Conservation (phyloP, 345 rosid species). For the Microcos paniculata region DNA sequence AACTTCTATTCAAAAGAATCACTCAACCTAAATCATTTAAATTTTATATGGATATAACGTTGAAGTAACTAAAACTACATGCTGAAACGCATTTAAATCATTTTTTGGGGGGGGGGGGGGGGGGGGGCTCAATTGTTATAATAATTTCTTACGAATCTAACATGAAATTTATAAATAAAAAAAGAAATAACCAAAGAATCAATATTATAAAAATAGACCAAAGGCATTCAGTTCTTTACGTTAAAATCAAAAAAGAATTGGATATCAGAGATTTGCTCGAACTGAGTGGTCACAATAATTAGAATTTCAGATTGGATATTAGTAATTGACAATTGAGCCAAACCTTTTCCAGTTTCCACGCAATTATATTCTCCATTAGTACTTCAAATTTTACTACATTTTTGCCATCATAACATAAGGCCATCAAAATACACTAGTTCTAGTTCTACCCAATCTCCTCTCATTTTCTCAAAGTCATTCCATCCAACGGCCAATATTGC, state of each 20-base stretch:
- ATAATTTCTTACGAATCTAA: neutral
- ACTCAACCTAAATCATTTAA: slow-evolving; percentile 16
- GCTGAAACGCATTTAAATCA: neutral
- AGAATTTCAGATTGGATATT: too few relatives aligned
- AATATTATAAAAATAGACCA: too few relatives aligned
- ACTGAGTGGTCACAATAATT: too few relatives aligned
- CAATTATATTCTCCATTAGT: neutral
- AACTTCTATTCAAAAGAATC: neutral
- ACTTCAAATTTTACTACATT: neutral
- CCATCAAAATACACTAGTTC: neutral
- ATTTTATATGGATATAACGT: too few relatives aligned
- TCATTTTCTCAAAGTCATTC: neutral
- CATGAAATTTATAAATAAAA: neutral
- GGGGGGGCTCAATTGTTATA: too few relatives aligned
- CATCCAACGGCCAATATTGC: neutral
- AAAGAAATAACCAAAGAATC: neutral
- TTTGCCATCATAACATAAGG: neutral
- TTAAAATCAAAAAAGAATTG: too few relatives aligned
- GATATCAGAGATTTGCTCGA: too few relatives aligned
- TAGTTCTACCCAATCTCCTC: neutral
- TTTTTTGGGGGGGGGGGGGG: too few relatives aligned
- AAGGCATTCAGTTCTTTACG: too few relatives aligned
- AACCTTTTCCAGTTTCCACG: too few relatives aligned
- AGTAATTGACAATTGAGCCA: too few relatives aligned
- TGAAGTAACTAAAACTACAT: neutral